These are phyloP conservation scores for Jackrogersella minutella DNA, from an alignment of 495 filamentous ascomycete genomes.

Conservation along the genomic window DNA sequence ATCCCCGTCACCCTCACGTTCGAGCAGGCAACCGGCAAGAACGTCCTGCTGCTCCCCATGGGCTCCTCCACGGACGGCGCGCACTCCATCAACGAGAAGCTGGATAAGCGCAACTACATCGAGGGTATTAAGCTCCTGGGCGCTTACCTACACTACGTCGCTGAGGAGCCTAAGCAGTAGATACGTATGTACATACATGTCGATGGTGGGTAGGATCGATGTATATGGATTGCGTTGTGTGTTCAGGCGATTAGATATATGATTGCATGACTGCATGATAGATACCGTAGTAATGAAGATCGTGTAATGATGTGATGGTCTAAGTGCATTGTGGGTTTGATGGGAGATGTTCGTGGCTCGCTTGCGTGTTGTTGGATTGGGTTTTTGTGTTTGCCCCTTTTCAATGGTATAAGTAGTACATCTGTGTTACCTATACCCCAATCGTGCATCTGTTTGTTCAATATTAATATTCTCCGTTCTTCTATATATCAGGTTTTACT, in stretches of 20 bases:
- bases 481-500: too few species aligned
- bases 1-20: conserved; percentile 98
- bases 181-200: too few species aligned
- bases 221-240: background rate
- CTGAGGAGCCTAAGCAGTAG: conserved; percentile 76
- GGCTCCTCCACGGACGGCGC: conserved; percentile 95
- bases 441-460: too few species aligned
- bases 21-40: conserved; percentile 98
- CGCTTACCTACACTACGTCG: conserved; percentile 95
- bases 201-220: conserved; percentile 1
- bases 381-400: background rate
- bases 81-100: conserved; percentile 97
- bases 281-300: background rate
- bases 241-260: background rate
- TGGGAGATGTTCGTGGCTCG: too few species aligned
- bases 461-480: too few species aligned
- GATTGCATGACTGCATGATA: too few species aligned
- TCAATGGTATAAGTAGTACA: too few species aligned
- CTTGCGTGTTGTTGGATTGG: too few species aligned
- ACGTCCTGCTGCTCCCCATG: conserved; percentile 94
- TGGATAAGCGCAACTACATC: conserved; percentile 96
- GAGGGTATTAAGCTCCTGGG: conserved; percentile 97
- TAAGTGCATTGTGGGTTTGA: too few species aligned
- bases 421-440: too few species aligned
- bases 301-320: background rate